Conservation (phyloP, 306 rosid species). For the Dryas alaskensis region DNA sequence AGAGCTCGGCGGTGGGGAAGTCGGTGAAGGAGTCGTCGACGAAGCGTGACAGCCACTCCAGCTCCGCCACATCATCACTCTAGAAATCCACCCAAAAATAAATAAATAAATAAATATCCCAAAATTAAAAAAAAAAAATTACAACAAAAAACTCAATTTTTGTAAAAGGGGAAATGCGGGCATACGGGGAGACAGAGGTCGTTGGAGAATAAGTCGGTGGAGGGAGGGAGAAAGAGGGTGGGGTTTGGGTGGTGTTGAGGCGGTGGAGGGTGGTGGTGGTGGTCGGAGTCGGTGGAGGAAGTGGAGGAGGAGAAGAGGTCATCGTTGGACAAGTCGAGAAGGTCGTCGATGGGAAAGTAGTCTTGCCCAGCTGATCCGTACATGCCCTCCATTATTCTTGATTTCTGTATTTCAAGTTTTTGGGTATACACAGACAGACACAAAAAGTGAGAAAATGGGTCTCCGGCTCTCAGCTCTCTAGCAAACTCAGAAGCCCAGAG, state of each 20-base stretch:
- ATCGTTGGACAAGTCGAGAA: slow-evolving; percentile 37
- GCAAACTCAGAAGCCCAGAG: not conserved
- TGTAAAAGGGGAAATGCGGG: not conserved
- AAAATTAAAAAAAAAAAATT: not conserved
- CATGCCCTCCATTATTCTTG: slow-evolving; percentile 11
- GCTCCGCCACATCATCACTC: slow-evolving; percentile 47
- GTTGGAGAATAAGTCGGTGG: slow-evolving; percentile 32
- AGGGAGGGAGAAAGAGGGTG: not conserved
- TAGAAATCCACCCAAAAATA: not conserved
- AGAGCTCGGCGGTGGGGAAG: slow-evolving; percentile 9
- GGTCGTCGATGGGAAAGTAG: slow-evolving; percentile 40
- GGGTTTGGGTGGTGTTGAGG: not conserved
- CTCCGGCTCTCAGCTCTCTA: slow-evolving; percentile 11
- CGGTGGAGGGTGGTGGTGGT: not conserved
- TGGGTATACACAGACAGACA: not conserved
- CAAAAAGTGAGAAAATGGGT: not conserved
- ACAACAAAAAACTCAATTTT: not conserved
- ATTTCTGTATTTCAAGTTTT: not conserved
- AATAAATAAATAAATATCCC: not conserved
- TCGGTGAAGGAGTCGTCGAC: slow-evolving; percentile 59
- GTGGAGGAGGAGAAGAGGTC: slow-evolving; percentile 20
- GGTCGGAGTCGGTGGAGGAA: slow-evolving; percentile 17
- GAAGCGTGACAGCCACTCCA: slow-evolving; percentile 67
- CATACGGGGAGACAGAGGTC: slow-evolving; percentile 39
- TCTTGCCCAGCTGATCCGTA: slow-evolving; percentile 29